phyloP scores from a whole-genome alignment of 1,284 basidiomycete species.

The Microbotryomycetes sp. region DNA sequence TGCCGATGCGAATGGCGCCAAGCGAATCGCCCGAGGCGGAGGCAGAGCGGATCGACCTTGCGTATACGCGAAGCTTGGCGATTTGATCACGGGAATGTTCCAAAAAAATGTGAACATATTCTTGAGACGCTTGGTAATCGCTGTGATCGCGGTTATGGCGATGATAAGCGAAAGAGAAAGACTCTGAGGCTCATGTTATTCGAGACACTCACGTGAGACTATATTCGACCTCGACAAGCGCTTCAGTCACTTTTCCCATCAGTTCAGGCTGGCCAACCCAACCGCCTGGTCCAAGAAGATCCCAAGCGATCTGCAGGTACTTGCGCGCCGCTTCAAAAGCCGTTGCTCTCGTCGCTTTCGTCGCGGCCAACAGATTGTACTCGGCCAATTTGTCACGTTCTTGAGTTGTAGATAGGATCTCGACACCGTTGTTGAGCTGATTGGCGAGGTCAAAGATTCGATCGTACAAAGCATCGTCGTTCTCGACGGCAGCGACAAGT shows the following conservation, averaged over 20 bases:
- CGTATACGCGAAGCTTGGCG: constrained; percentile 58
- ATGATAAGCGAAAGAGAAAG: background rate
- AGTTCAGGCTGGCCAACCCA: constrained; percentile 21
- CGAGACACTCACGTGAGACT: constrained; percentile 19
- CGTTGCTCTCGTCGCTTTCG: constrained; percentile 18
- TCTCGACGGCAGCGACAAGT: constrained; percentile 2
- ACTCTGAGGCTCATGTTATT: background rate
- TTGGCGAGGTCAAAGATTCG: constrained; percentile 29
- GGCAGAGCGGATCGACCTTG: constrained; percentile 47
- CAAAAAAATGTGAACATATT: constrained; percentile 23
- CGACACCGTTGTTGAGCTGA: constrained; percentile 28
- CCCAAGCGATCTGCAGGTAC: constrained; percentile 22
- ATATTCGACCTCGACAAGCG: constrained; percentile 26
- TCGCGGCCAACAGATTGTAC: constrained; percentile 23
- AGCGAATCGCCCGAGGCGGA: constrained; percentile 20
- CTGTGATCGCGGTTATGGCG: background rate
- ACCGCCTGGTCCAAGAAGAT: constrained; percentile 16
- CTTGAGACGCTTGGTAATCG: constrained; percentile 26
- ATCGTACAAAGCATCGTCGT: constrained; percentile 10
- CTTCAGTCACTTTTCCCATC: constrained; percentile 21
- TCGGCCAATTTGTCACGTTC: constrained; percentile 21
- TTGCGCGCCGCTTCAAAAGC: constrained; percentile 28
- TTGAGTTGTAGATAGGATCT: constrained; percentile 7
- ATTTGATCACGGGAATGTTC: constrained; percentile 55
- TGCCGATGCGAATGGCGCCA: constrained; percentile 18